Evolutionary conservation across 768 basidiomycete genomes (phyloP).

Genomic region (Termitomyces sp.): DNA sequence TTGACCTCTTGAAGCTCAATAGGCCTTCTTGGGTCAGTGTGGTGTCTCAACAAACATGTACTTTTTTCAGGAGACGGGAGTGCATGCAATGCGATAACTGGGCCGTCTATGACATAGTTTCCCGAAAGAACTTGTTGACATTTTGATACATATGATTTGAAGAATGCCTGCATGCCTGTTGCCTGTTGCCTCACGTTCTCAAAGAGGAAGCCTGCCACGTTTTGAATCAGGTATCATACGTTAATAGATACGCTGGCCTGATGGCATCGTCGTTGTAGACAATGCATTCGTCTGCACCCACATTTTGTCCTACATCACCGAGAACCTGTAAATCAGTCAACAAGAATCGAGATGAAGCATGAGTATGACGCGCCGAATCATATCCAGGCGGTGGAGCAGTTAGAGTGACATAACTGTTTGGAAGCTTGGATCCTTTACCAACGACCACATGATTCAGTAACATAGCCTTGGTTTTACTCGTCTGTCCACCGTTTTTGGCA

Average conservation of each 20-base stretch:
- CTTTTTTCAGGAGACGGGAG: no score
- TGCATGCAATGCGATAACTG: no score
- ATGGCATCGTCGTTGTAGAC: background rate
- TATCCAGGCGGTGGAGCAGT: background rate
- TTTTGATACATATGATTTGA: no score
- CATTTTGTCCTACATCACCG: background rate
- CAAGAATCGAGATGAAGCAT: background rate
- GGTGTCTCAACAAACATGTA: background rate
- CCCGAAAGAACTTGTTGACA: no score
- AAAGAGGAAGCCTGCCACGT: background rate
- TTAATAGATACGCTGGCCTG: background rate
- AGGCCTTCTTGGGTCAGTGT: background rate
- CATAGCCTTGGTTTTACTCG: background rate
- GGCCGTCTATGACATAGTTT: no score
- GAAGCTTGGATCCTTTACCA: background rate
- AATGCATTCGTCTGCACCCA: background rate
- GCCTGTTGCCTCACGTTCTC: no score
- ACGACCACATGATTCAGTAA: background rate
- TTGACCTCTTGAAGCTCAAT: background rate
- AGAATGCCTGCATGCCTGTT: no score
- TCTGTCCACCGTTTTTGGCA: background rate
- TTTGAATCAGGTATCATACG: background rate
- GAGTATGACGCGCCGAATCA: background rate
- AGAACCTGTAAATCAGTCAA: background rate
- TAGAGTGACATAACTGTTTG: background rate